A percentile compares a stretch with the other conserved stretches of the same genome.
phyloP scores from a whole-genome alignment of 164 flowering plant genomes.

The Umbellularia californica region DNA sequence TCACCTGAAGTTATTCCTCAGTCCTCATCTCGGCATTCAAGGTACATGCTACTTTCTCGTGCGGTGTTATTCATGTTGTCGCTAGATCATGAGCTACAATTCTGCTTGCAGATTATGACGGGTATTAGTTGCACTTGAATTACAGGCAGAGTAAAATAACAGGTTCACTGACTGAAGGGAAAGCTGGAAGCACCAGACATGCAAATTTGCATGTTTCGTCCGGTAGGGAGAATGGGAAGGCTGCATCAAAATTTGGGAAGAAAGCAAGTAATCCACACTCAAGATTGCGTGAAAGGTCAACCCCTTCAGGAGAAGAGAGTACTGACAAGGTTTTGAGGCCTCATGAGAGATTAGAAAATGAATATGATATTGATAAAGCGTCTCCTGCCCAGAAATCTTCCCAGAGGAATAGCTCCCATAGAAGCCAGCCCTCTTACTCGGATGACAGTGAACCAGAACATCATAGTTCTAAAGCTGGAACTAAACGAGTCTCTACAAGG shows the following conservation, averaged over 20 bases:
- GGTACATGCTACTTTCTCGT: not conserved
- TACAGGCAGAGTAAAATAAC: not conserved
- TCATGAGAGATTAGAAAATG: slow-evolving; percentile 16
- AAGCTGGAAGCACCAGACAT: not conserved
- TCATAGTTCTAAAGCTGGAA: slow-evolving; percentile 17
- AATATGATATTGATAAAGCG: slow-evolving; percentile 12
- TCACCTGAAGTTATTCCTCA: slow-evolving; percentile 11
- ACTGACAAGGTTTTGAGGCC: slow-evolving; percentile 19
- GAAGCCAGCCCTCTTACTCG: not conserved
- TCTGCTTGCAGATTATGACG: not conserved
- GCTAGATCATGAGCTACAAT: not conserved
- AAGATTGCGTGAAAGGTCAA: slow-evolving; percentile 12
- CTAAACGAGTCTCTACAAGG: slow-evolving; percentile 7
- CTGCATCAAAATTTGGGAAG: slow-evolving; percentile 16
- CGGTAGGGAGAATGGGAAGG: slow-evolving; percentile 11
- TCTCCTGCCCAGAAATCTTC: slow-evolving; percentile 8
- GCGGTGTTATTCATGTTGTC: not conserved
- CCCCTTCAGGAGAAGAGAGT: slow-evolving; percentile 27
- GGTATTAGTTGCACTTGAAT: not conserved
- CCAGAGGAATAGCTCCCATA: slow-evolving; percentile 3
- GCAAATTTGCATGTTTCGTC: slow-evolving; percentile 17
- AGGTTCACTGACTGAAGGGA: too few relatives aligned
- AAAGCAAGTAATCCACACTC: slow-evolving; percentile 23
- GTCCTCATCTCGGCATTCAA: not conserved
- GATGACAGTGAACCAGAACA: slow-evolving; percentile 17